These are phyloP conservation scores for Wickerhamiella galacta DNA, from an alignment of 805 yeast genomes.

Conservation along the genomic window DNA sequence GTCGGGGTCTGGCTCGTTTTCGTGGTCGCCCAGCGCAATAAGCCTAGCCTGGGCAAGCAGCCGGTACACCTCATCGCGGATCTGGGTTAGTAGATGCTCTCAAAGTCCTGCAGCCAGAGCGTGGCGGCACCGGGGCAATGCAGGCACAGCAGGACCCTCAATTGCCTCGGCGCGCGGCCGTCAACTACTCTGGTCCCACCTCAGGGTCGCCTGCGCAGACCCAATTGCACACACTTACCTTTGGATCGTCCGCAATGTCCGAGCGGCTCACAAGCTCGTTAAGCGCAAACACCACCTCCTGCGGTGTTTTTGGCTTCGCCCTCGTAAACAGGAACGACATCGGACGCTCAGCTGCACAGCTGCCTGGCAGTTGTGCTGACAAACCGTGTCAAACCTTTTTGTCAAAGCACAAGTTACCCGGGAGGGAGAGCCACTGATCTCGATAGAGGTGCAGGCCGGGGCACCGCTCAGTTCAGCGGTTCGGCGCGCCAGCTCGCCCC, in stretches of 20 bases:
- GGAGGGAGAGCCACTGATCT: too few relatives aligned
- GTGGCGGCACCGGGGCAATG: too few relatives aligned
- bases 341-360: too few relatives aligned
- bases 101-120: too few relatives aligned
- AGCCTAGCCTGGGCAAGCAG: slow-evolving; percentile 9
- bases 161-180: too few relatives aligned
- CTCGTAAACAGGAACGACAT: slow-evolving; percentile 89
- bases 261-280: slow-evolving; percentile 57
- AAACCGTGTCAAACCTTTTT: too few relatives aligned
- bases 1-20: slow-evolving; percentile 39
- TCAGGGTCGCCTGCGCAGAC: slow-evolving; percentile 1
- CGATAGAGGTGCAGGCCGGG: too few relatives aligned
- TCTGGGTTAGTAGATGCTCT: slow-evolving; percentile 18
- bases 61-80: slow-evolving; percentile 18
- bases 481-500: too few relatives aligned
- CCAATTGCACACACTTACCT: slow-evolving; percentile 5
- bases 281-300: slow-evolving; percentile 60
- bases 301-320: slow-evolving; percentile 69
- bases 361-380: too few relatives aligned
- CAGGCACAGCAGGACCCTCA: too few relatives aligned
- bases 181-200: neutral
- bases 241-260: slow-evolving; percentile 20
- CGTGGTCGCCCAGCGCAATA: slow-evolving; percentile 10
- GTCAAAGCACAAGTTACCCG: too few relatives aligned
- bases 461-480: too few relatives aligned